Conservation (phyloP, 805 yeast species). For the Clavispora vitiphila region DNA sequence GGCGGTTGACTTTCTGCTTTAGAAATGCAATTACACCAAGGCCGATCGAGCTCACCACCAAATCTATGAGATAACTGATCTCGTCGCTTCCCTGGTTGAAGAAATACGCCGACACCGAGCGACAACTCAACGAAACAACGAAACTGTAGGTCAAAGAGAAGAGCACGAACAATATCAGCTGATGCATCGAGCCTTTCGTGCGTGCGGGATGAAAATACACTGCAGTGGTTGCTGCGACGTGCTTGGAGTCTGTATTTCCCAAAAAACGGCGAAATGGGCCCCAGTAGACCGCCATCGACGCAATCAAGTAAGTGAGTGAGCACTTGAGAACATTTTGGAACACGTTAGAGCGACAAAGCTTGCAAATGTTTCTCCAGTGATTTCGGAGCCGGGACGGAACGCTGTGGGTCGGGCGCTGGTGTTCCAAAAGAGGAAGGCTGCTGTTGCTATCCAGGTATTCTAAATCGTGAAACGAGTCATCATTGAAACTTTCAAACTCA, state of each 20-base stretch:
- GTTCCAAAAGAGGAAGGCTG: slow-evolving; percentile 2
- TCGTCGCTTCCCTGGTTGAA: slow-evolving; percentile 43
- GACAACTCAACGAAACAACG: slow-evolving; percentile 46
- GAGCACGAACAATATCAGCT: slow-evolving; percentile 59
- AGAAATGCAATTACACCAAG: slow-evolving; percentile 64
- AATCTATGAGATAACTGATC: slow-evolving; percentile 48
- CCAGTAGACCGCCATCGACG: slow-evolving; percentile 68
- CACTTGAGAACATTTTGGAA: slow-evolving; percentile 50
- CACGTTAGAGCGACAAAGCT: slow-evolving; percentile 12
- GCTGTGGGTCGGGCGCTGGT: not conserved
- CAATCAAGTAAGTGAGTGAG: slow-evolving; percentile 67
- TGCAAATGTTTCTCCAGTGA: not conserved
- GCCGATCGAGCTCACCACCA: slow-evolving; percentile 48
- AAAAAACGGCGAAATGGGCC: slow-evolving; percentile 43
- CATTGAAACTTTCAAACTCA: slow-evolving; percentile 20
- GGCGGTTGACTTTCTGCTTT: slow-evolving; percentile 62
- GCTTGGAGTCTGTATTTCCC: slow-evolving; percentile 71
- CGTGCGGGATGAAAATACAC: slow-evolving; percentile 84
- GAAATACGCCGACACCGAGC: slow-evolving; percentile 45
- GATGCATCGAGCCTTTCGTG: slow-evolving; percentile 75
- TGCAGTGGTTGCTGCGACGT: slow-evolving; percentile 74
- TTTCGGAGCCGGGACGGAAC: not conserved
- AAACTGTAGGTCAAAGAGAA: slow-evolving; percentile 51
- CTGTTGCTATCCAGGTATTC: slow-evolving; percentile 10
- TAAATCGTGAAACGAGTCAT: slow-evolving; percentile 13